These are phyloP conservation scores for Ceratobasidium sp. DNA, from an alignment of 1,284 basidiomycete species.

Conservation along the genomic window DNA sequence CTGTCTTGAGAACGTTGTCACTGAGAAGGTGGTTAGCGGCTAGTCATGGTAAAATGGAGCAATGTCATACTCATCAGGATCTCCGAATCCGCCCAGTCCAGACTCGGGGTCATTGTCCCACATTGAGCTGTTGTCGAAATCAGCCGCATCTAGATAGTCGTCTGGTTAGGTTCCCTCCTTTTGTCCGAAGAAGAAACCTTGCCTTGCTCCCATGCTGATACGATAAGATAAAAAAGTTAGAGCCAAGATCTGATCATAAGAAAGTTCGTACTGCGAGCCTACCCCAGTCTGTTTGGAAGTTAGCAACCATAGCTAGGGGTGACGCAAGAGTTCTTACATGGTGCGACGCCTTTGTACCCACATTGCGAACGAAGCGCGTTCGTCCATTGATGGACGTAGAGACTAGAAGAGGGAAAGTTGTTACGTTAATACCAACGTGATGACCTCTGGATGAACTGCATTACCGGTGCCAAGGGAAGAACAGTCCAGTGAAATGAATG, in stretches of 20 bases:
- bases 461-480: constrained; percentile 33
- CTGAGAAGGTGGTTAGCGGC: not conserved
- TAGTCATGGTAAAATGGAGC: not conserved
- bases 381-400: constrained; percentile 5
- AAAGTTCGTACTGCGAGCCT: not conserved
- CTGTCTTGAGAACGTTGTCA: not conserved
- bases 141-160: not conserved
- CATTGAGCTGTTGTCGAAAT: not conserved
- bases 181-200: not conserved
- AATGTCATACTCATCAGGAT: not conserved
- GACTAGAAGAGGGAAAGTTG: not conserved
- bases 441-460: not conserved
- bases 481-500: constrained; percentile 19
- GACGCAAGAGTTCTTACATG: too few species aligned
- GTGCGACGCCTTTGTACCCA: constrained; percentile 2
- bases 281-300: not conserved
- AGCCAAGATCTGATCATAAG: not conserved
- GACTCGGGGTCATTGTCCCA: not conserved
- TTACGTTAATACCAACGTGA: not conserved
- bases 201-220: constrained; percentile 11
- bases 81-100: constrained; percentile 1
- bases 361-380: constrained; percentile 1
- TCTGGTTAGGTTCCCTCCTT: not conserved
- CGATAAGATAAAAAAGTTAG: not conserved
- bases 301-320: too few species aligned